These are phyloP conservation scores for Allantophomopsis lycopodina DNA, from an alignment of 2,329 filamentous ascomycete genomes.

Conservation along the genomic window DNA sequence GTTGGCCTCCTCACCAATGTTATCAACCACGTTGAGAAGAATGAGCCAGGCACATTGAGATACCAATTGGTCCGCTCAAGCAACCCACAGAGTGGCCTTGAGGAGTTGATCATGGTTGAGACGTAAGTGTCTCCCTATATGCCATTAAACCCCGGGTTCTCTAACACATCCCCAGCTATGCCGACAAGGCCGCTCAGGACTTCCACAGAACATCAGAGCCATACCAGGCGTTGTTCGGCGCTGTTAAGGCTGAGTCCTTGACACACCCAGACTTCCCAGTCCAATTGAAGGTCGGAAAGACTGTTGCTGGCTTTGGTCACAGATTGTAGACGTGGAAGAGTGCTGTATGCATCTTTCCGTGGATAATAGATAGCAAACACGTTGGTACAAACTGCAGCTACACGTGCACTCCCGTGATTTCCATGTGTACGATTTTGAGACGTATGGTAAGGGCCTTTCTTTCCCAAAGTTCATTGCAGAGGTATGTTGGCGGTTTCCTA, in stretches of 20 bases:
- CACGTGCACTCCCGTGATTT: too few species aligned
- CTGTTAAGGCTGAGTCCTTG: constrained; percentile 11
- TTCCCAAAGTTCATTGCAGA: too few species aligned
- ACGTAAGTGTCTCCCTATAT: constrained; percentile 6
- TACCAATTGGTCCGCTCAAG: constrained; percentile 12
- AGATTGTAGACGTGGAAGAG: constrained; percentile 5
- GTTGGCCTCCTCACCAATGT: constrained; percentile 12
- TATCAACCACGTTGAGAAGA: constrained; percentile 9
- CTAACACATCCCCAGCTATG: constrained; percentile 6
- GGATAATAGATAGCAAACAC: not conserved
- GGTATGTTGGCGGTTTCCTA: too few species aligned
- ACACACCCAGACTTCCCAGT: constrained; percentile 5
- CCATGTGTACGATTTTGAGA: too few species aligned
- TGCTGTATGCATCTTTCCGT: not conserved
- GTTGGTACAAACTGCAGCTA: not conserved
- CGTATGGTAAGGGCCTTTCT: too few species aligned
- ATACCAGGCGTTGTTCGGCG: constrained; percentile 10
- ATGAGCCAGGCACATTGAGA: constrained; percentile 13
- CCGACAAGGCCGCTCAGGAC: constrained; percentile 12
- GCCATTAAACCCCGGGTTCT: too few species aligned
- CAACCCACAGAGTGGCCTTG: constrained; percentile 12
- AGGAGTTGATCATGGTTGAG: constrained; percentile 16
- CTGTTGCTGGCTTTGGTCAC: constrained; percentile 12
- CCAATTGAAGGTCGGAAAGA: constrained; percentile 13
- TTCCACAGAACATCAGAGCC: constrained; percentile 9